Base-by-base conservation (phyloP, 495 filamentous ascomycete species). In the Pyrenopolyporus hunteri region DNA sequence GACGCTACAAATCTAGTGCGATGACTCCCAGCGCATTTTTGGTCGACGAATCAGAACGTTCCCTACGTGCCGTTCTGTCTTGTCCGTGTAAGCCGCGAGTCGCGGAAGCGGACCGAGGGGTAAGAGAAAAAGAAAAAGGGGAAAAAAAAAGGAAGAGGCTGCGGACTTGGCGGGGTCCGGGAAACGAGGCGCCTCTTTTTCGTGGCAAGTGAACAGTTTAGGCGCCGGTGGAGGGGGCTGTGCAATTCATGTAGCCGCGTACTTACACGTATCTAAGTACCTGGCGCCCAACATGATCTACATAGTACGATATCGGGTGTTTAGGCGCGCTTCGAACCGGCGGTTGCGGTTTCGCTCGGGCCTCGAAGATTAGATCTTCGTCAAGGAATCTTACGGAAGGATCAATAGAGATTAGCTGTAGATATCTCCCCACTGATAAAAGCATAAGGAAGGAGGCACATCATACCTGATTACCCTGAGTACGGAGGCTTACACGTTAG, bases 371-470 rank as follows among this genome's bases (percentile, higher is more conserved):
- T 26, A 36, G 36, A 53, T 53, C 20, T 36, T 52, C 29, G 25
- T 47, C 16, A 17, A 44, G 7, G 40, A 40, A 42, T 53, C 43
- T 31, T 35, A 39, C 37, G 23, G 13, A 45, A 52, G 39, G 36
- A 49, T 55, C 37, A 29, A 42, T 57, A 46, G 19, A 42, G 11
- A 23, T n/a, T 4, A 42, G 10, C 17, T 22, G 6, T 1, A 11
- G 10, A n/a, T n/a, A n/a, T n/a, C n/a, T n/a, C n/a, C n/a, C n/a
- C n/a, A n/a, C n/a, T 20, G 37, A 42, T 45, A 45, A n/a, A 57
- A 33, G 61, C 48, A 64, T 54, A 40, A 64, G 2, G 10, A 64
- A 58, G 60, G 54, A 54, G 47, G 54, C 23, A 1, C 14, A 60
- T 65, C 62, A 65, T 45, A 65, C 62, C n/a, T n/a, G n/a, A n/a